These are phyloP conservation scores for Malassezia psittaci DNA, from an alignment of 1,284 basidiomycete species.

Conservation along the genomic window DNA sequence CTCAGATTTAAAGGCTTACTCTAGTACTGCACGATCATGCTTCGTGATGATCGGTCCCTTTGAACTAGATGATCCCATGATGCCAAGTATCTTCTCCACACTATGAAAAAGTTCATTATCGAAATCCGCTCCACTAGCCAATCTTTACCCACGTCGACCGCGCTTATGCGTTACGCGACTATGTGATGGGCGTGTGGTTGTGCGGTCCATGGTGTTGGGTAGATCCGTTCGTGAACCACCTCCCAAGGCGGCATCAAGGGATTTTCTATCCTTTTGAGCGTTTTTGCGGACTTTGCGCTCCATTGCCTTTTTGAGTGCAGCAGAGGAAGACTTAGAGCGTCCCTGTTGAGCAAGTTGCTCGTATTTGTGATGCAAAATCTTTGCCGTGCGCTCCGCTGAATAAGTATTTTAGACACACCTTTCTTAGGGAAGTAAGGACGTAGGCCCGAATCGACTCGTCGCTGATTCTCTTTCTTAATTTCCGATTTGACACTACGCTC, in stretches of 20 bases:
- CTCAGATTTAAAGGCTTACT: conserved; percentile 56
- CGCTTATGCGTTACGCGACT: conserved; percentile 9
- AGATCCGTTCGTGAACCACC: conserved; percentile 13
- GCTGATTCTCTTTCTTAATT: conserved; percentile 48
- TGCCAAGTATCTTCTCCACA: conserved; percentile 3
- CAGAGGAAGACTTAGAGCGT: background rate
- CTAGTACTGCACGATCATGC: conserved; percentile 84
- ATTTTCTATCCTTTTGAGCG: conserved; percentile 11
- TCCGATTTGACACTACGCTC: conserved; percentile 53
- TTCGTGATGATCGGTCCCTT: conserved; percentile 63
- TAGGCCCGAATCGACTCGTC: conserved; percentile 33
- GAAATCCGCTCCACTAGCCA: background rate
- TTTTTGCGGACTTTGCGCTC: conserved; percentile 15
- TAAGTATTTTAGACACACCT: conserved; percentile 52
- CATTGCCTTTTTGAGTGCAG: conserved; percentile 14
- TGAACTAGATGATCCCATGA: conserved; percentile 30
- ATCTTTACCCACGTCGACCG: conserved; percentile 11
- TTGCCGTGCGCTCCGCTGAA: conserved; percentile 8
- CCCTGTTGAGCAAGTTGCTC: conserved; percentile 4
- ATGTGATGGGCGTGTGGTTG: background rate
- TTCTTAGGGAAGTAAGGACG: conserved; percentile 71
- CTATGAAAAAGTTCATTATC: background rate
- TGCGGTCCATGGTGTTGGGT: background rate
- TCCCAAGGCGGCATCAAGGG: conserved; percentile 14
- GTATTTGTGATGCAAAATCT: conserved; percentile 12